Conservation (phyloP, 2,329 filamentous ascomycete species). For the Trichophyton schoenleinii region DNA sequence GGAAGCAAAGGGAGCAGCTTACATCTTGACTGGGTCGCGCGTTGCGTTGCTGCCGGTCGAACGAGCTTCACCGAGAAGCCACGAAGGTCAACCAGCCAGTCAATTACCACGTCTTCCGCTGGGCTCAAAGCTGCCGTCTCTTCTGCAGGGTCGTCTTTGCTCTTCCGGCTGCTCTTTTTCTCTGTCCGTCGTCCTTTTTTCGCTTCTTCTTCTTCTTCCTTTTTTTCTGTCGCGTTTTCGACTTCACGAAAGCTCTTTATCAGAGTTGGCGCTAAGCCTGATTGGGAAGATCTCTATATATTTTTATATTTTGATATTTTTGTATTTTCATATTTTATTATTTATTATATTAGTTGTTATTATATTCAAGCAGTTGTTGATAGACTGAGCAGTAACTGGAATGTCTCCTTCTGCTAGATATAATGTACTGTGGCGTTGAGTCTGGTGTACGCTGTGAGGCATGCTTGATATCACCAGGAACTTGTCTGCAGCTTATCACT, state of each 20-base stretch:
- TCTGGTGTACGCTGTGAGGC: too few relatives aligned
- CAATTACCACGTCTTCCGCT: neutral
- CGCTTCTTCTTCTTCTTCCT: neutral
- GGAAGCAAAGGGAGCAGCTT: neutral
- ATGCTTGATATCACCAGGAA: too few relatives aligned
- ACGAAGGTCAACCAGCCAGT: neutral
- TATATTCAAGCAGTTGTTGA: too few relatives aligned
- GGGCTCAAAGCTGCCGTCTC: neutral
- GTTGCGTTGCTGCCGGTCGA: too few relatives aligned
- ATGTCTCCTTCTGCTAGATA: too few relatives aligned
- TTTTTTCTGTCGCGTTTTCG: neutral
- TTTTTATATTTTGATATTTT: neutral
- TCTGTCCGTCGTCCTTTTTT: neutral
- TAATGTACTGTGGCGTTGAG: too few relatives aligned
- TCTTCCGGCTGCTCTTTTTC: neutral
- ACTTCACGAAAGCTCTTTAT: slow-evolving; percentile 10
- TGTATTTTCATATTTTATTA: too few relatives aligned
- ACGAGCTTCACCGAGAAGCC: neutral
- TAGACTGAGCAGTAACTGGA: too few relatives aligned
- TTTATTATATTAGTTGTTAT: too few relatives aligned
- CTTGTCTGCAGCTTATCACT: too few relatives aligned
- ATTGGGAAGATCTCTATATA: neutral
- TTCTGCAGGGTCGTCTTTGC: neutral
- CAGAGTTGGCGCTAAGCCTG: slow-evolving; percentile 8
- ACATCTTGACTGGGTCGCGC: neutral